Base-by-base conservation (phyloP, 805 yeast genomes). In the Jamesozyma piceae region DNA sequence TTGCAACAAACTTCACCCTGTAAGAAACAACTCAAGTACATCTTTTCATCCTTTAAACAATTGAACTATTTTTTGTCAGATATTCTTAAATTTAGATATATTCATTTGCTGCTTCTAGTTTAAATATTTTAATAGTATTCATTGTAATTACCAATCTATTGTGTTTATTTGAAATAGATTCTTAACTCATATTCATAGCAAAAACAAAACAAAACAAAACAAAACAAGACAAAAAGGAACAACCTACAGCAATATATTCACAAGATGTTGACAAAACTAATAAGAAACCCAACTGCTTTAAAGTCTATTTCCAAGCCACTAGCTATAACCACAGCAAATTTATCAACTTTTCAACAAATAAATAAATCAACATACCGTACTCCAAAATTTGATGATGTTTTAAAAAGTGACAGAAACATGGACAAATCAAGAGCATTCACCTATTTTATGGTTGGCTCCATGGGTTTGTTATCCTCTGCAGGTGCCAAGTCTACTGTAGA, bases 401-500 rank as follows among this genome's bases (percentile, higher is more conserved):
- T 88, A 58, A 83, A 82, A 73, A 75, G 75, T 51, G 67, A 75
- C 58, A 73, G 75, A 53, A 76, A 83, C 65, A 71, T 79, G 56
- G 95, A 85, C 61, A 77, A 78, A 61, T 71, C 80, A 57, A 85
- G 95, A 67, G 87, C 82, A 67, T 82, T 82, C 72, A 77, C 95
- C 50, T 92, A 92, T 75, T 90, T 94, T 75, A 88, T 94, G 89
- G 90, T 92, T 54, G 99, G 99, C 55, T 80, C 97, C 36, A 74
- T 87, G 66, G 97, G 97, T 64, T 68, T 88, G 56, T 71, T 89
- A 55, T 73, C 86, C 35, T 94, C 97, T 41, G 95, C 89, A 43
- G 95, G 94, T 62, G 97, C 96, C 63, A 86, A 89, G 69, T 84
- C 95, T 41, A 88, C 97, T 38, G 97, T 89, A 42, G 94, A 90